phyloP scores from a whole-genome alignment of 768 basidiomycete genomes.

The Tremella yokohamensis region DNA sequence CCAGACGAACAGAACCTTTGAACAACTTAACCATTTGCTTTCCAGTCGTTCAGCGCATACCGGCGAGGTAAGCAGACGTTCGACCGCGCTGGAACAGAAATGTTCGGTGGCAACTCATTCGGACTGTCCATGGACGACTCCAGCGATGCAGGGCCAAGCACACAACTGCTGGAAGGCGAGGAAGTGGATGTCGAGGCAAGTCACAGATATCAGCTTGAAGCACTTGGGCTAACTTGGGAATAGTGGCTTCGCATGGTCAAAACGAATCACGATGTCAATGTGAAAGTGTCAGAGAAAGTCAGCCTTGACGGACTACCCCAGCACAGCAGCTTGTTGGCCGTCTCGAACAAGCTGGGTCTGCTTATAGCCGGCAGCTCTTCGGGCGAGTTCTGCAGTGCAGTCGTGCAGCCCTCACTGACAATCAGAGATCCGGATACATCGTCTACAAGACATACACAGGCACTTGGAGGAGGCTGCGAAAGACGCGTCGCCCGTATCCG shows the following conservation, averaged over 20 bases:
- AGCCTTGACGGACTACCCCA: constrained; percentile 40
- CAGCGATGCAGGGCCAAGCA: constrained; percentile 24
- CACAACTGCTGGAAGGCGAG: constrained; percentile 30
- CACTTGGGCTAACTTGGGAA: background rate
- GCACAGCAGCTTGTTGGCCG: constrained; percentile 42
- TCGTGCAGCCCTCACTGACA: background rate
- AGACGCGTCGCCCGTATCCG: constrained; percentile 21
- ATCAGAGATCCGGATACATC: constrained; percentile 39
- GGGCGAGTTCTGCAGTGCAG: constrained; percentile 19
- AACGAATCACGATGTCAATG: constrained; percentile 46
- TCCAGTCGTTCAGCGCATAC: no score
- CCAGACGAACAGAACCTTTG: no score
- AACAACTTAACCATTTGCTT: no score
- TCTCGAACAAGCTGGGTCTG: constrained; percentile 44
- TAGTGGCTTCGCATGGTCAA: constrained; percentile 47
- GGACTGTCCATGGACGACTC: constrained; percentile 21
- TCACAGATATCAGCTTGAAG: background rate
- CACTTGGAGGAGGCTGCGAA: constrained; percentile 31
- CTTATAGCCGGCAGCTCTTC: constrained; percentile 31
- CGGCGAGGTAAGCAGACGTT: no score
- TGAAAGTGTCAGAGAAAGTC: constrained; percentile 40
- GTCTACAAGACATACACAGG: constrained; percentile 29
- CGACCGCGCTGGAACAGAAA: background rate
- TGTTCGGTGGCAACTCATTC: constrained; percentile 32
- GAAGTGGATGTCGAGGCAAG: constrained; percentile 47